phyloP scores from a whole-genome alignment of 140 eudicot genomes.

The Artemisia princeps region DNA sequence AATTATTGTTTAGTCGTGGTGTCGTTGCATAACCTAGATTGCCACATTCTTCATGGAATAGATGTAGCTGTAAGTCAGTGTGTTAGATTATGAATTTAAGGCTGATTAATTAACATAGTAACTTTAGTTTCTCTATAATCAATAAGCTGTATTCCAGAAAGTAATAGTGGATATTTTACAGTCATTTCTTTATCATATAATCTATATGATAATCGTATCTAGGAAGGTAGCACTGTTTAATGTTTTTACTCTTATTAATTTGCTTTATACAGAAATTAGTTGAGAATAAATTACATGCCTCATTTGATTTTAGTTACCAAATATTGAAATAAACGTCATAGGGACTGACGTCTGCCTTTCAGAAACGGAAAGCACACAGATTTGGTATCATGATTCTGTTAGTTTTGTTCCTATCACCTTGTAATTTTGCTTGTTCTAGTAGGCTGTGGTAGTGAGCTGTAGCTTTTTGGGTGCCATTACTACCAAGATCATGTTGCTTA shows the following conservation, averaged over 20 bases:
- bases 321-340: neutral
- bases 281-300: neutral
- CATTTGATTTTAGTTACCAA: neutral
- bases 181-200: neutral
- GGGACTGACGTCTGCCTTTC: neutral
- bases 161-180: neutral
- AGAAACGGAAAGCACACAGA: neutral
- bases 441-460: neutral
- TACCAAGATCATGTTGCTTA: neutral
- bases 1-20: neutral
- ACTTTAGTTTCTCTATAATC: neutral
- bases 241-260: neutral
- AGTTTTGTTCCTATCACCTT: neutral
- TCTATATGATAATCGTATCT: neutral
- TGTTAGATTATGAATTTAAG: neutral
- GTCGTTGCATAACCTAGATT: constrained; percentile 6
- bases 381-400: neutral
- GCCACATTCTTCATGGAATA: neutral
- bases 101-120: neutral
- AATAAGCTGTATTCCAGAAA: neutral
- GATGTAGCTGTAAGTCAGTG: neutral
- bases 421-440: neutral
- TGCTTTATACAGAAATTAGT: neutral
- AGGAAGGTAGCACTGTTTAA: neutral
- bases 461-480: neutral